Percentiles rank a stretch among this genome's conserved stretches.
Evolutionary conservation across 257 asterid species (phyloP).

Genomic region (Nemophila menziesii): DNA sequence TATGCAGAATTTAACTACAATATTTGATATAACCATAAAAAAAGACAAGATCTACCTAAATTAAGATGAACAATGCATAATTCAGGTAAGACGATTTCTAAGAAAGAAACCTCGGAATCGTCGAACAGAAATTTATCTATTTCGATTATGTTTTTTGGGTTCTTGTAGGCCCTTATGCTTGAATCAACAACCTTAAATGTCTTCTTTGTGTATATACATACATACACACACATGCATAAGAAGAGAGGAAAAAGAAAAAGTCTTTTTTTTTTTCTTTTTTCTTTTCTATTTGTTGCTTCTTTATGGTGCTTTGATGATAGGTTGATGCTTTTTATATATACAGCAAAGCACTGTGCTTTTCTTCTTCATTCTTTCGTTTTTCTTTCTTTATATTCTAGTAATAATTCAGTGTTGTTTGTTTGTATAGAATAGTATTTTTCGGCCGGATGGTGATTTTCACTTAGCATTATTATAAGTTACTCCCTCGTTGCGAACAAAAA

Average conservation of each 20-base stretch:
- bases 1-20: conserved; percentile 18
- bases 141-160: conserved; percentile 19
- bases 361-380: too few relatives aligned
- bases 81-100: conserved; percentile 34
- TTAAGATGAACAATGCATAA: conserved; percentile 30
- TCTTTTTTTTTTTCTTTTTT: too few relatives aligned
- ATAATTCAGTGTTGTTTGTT: too few relatives aligned
- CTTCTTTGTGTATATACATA: neutral
- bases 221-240: neutral
- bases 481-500: too few relatives aligned
- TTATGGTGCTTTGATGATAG: too few relatives aligned
- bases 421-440: too few relatives aligned
- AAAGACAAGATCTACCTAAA: conserved; percentile 17
- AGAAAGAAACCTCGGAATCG: conserved; percentile 2
- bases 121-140: conserved; percentile 27
- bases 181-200: neutral
- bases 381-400: too few relatives aligned
- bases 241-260: neutral
- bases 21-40: neutral
- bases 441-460: too few relatives aligned
- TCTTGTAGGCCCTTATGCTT: conserved; percentile 29
- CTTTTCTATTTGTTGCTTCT: too few relatives aligned
- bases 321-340: too few relatives aligned
- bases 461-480: too few relatives aligned
- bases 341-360: too few relatives aligned